Evolutionary conservation across 306 rosid genomes (phyloP).

Genomic region (Inga leiocalycina): DNA sequence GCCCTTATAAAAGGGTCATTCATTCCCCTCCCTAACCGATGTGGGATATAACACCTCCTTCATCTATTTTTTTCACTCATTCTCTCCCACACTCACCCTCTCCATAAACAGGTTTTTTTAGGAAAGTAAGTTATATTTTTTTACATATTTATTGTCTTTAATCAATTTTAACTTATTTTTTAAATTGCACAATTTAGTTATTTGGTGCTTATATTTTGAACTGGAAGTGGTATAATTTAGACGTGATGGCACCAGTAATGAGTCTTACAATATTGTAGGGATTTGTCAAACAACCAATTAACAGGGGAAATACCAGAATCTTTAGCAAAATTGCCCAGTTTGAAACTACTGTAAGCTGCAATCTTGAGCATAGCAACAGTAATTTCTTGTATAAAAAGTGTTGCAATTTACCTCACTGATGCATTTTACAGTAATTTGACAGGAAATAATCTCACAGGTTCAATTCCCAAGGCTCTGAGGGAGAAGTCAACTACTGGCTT

Average conservation of each 20-base stretch:
- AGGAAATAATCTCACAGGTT: constrained; percentile 11
- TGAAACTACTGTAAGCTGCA: constrained; percentile 23
- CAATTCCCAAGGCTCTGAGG: background rate
- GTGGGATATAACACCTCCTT: no score
- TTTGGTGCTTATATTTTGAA: no score
- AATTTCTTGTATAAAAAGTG: background rate
- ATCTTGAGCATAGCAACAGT: background rate
- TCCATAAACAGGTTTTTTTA: no score
- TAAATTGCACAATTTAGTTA: no score
- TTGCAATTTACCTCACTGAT: background rate
- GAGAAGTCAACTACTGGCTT: constrained; percentile 1
- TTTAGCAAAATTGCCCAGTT: constrained; percentile 4
- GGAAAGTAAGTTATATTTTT: no score
- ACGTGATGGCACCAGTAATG: background rate
- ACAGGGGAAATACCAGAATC: constrained; percentile 18
- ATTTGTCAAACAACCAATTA: constrained; percentile 26
- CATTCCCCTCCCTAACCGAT: no score
- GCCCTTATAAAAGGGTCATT: no score
- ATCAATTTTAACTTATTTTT: no score
- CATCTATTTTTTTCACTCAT: no score
- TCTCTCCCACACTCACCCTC: no score
- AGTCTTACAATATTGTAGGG: constrained; percentile 19
- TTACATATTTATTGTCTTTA: no score
- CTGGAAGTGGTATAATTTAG: no score
- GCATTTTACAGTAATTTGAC: constrained; percentile 7